These are phyloP conservation scores for Leccinum variicolor DNA, from an alignment of 768 basidiomycete genomes.

Conservation along the genomic window DNA sequence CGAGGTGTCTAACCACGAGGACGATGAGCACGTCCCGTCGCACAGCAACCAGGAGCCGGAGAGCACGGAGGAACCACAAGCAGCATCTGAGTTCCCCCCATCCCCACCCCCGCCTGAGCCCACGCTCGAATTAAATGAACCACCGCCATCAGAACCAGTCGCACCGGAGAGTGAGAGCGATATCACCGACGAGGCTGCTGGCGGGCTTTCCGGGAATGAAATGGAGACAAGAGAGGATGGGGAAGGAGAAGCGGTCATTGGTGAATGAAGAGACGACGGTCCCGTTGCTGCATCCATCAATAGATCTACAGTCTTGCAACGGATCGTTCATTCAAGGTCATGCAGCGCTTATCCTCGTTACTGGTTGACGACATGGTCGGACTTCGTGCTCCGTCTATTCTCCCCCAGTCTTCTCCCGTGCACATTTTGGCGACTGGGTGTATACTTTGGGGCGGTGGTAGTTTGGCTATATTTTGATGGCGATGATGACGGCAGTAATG, in stretches of 20 bases:
- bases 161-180: slow-evolving; percentile 33
- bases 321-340: not conserved
- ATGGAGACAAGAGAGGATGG: slow-evolving; percentile 3
- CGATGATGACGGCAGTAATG: not conserved
- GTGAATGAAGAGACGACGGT: slow-evolving; percentile 14
- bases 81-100: slow-evolving; percentile 5
- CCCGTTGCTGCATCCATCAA: slow-evolving; percentile 9
- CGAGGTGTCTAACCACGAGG: slow-evolving; percentile 6
- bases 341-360: slow-evolving; percentile 1
- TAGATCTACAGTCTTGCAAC: not conserved
- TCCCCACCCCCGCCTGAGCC: slow-evolving; percentile 1
- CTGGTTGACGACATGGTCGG: slow-evolving; percentile 12
- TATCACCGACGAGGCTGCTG: slow-evolving; percentile 31
- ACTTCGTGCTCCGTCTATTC: slow-evolving; percentile 18
- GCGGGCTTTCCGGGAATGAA: slow-evolving; percentile 20
- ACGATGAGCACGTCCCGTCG: not conserved
- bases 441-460: not conserved
- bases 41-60: slow-evolving; percentile 1
- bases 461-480: not conserved
- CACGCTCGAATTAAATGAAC: slow-evolving; percentile 27
- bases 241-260: slow-evolving; percentile 13
- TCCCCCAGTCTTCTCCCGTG: slow-evolving; percentile 3
- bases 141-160: slow-evolving; percentile 30
- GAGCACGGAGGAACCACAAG: not conserved
- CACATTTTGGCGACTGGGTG: not conserved